Evolutionary conservation across 2,329 filamentous ascomycete species (phyloP).

Genomic region (Pseudogymnoascus sp.): DNA sequence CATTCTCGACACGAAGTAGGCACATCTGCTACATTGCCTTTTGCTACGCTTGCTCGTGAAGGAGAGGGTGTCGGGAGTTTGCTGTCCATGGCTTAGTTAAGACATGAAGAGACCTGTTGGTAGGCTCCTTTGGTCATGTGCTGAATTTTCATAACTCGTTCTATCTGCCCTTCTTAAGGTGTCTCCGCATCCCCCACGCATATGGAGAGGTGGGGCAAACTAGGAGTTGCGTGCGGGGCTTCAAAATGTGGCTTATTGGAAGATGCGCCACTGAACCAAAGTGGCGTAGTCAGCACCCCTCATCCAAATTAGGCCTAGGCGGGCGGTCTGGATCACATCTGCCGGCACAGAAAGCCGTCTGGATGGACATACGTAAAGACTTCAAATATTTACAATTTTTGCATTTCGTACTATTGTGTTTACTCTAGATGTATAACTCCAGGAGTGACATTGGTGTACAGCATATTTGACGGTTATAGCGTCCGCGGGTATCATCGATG

Average conservation of each 20-base stretch:
- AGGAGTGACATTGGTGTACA: not conserved
- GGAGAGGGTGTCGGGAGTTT: not conserved
- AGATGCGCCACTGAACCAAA: not conserved
- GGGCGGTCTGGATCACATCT: not conserved
- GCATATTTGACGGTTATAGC: not conserved
- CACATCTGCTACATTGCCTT: not conserved
- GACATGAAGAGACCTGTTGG: not conserved
- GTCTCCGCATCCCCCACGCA: not conserved
- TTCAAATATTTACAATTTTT: not conserved
- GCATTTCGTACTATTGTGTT: not conserved
- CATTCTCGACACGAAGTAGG: slow-evolving; percentile 11
- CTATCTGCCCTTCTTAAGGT: not conserved
- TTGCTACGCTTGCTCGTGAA: not conserved
- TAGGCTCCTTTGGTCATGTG: not conserved
- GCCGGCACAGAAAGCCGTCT: not conserved
- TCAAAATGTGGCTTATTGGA: not conserved
- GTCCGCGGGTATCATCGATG: not conserved
- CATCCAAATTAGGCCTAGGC: not conserved
- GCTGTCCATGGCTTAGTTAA: not conserved
- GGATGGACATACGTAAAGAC: too few relatives aligned
- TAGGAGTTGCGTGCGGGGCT: not conserved
- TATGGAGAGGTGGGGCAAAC: not conserved
- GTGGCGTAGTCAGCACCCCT: not conserved
- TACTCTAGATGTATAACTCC: not conserved
- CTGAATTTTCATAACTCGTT: not conserved